Evolutionary conservation across 345 rosid species (phyloP).

Genomic region (Melaleuca quinquenervia): DNA sequence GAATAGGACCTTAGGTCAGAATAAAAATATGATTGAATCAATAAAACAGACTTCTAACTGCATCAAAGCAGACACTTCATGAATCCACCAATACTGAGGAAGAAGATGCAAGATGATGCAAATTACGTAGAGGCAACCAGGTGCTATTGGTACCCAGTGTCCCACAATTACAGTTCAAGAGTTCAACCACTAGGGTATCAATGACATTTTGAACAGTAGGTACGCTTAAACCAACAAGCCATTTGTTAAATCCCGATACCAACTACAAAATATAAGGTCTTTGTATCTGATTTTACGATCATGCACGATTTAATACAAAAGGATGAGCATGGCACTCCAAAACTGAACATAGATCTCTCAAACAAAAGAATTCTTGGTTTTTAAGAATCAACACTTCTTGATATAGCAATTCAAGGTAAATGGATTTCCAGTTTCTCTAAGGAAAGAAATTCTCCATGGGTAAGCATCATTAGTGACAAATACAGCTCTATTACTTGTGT

Average conservation of each 20-base stretch:
- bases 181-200: background rate
- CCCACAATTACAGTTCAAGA: background rate
- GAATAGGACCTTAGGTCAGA: background rate
- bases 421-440: background rate
- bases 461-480: background rate
- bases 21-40: background rate
- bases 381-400: background rate
- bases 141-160: background rate
- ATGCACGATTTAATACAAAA: background rate
- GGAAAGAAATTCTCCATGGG: background rate
- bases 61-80: background rate
- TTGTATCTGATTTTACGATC: background rate
- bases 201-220: background rate
- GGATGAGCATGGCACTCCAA: background rate
- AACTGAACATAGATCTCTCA: background rate
- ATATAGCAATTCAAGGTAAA: background rate
- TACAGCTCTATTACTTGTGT: background rate
- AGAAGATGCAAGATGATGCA: background rate
- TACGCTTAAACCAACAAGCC: background rate
- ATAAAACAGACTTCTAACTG: background rate
- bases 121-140: background rate
- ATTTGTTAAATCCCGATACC: background rate
- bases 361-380: background rate
- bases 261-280: background rate
- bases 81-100: background rate